Conservation (phyloP, 1,284 basidiomycete genomes). For the Farysia itapuensis region DNA sequence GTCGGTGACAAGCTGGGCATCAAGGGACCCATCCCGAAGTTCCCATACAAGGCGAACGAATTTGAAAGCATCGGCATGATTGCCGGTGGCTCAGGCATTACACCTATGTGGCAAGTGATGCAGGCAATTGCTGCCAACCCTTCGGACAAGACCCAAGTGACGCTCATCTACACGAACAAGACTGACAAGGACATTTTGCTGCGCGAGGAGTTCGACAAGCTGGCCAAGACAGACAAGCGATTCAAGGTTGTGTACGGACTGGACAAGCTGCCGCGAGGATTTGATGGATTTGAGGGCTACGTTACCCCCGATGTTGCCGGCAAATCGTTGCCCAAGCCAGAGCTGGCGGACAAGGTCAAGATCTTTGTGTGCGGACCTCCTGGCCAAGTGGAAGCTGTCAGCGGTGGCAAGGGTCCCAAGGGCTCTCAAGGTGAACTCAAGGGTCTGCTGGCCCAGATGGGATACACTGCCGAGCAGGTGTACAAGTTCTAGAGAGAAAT, state of each 20-base stretch:
- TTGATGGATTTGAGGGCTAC: slow-evolving; percentile 64
- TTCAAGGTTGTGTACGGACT: slow-evolving; percentile 84
- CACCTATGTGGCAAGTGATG: slow-evolving; percentile 61
- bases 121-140: slow-evolving; percentile 61
- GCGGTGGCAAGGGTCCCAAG: slow-evolving; percentile 55
- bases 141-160: slow-evolving; percentile 94
- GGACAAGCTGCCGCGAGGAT: slow-evolving; percentile 73
- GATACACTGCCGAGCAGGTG: slow-evolving; percentile 55
- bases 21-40: slow-evolving; percentile 68
- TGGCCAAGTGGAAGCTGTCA: slow-evolving; percentile 53
- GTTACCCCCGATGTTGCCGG: slow-evolving; percentile 73
- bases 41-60: slow-evolving; percentile 58
- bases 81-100: slow-evolving; percentile 80
- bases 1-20: slow-evolving; percentile 79
- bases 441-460: slow-evolving; percentile 51
- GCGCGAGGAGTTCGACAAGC: slow-evolving; percentile 73
- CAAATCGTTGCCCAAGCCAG: slow-evolving; percentile 70
- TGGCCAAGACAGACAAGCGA: slow-evolving; percentile 56
- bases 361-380: slow-evolving; percentile 77
- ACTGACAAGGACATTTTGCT: slow-evolving; percentile 88
- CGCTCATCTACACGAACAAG: slow-evolving; percentile 85
- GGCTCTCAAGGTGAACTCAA: slow-evolving; percentile 55
- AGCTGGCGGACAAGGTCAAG: slow-evolving; percentile 77
- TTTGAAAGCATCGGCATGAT: slow-evolving; percentile 78
- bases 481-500: slow-evolving; percentile 57